These are phyloP conservation scores for Aurinia saxatilis DNA, from an alignment of 345 rosid genomes.

Conservation along the genomic window DNA sequence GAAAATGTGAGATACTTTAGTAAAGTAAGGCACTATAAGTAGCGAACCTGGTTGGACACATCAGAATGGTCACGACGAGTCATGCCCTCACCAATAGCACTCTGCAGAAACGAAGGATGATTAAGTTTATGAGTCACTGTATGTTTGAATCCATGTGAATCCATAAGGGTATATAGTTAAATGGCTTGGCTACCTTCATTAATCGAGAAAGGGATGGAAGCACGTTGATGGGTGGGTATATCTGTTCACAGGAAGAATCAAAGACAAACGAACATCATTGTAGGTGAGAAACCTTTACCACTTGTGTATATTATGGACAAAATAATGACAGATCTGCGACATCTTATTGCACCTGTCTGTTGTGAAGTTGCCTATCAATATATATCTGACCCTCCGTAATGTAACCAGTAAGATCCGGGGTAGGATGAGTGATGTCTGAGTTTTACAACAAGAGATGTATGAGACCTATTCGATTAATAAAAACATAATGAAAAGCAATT, in stretches of 20 bases:
- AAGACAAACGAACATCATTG: neutral
- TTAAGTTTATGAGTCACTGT: neutral
- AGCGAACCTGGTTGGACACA: slow-evolving; percentile 67
- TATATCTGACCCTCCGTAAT: slow-evolving; percentile 63
- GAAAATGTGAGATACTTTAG: neutral
- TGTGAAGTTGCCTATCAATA: slow-evolving; percentile 35
- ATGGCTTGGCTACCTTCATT: slow-evolving; percentile 64
- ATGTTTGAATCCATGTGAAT: neutral
- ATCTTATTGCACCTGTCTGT: slow-evolving; percentile 29
- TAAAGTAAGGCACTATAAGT: neutral
- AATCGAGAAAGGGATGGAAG: slow-evolving; percentile 97
- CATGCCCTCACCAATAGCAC: slow-evolving; percentile 99
- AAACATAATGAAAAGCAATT: neutral
- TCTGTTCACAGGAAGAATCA: slow-evolving; percentile 39
- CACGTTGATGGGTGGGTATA: slow-evolving; percentile 95
- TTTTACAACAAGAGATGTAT: neutral
- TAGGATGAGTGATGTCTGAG: slow-evolving; percentile 96
- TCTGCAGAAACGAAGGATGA: slow-evolving; percentile 38
- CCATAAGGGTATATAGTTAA: neutral
- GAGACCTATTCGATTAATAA: neutral
- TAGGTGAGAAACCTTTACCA: neutral
- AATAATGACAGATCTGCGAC: neutral
- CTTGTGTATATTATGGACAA: neutral
- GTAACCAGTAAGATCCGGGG: slow-evolving; percentile 98
- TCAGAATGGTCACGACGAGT: slow-evolving; percentile 93